Evolutionary conservation across 2,329 filamentous ascomycete genomes (phyloP).

Genomic region (Leptographium flavum): DNA sequence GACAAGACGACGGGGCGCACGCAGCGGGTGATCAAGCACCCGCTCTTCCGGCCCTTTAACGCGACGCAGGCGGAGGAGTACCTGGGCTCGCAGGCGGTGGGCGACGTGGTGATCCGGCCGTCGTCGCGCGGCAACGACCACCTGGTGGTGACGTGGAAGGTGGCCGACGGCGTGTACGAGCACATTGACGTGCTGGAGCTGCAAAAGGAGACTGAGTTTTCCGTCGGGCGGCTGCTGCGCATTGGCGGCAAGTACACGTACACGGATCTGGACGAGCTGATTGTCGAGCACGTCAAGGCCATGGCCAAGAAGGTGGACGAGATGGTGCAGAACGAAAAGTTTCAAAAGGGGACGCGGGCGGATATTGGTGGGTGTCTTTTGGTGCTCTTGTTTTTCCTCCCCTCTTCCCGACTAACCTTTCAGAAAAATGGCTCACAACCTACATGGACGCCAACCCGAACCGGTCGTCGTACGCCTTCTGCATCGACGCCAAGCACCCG

Average conservation of each 20-base stretch:
- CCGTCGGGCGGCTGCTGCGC: constrained; percentile 71
- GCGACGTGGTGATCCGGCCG: constrained; percentile 88
- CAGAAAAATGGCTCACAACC: constrained; percentile 89
- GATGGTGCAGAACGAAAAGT: constrained; percentile 90
- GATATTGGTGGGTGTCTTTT: constrained; percentile 61
- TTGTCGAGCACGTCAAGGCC: constrained; percentile 91
- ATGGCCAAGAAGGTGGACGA: constrained; percentile 98
- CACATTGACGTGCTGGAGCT: constrained; percentile 95
- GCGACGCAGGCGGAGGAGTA: constrained; percentile 86
- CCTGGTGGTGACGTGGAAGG: constrained; percentile 94
- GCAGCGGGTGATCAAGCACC: constrained; percentile 94
- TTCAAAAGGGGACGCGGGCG: constrained; percentile 63
- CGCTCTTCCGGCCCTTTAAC: constrained; percentile 89
- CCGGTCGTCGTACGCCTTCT: constrained; percentile 89
- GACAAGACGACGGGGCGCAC: constrained; percentile 73
- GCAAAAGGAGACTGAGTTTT: constrained; percentile 94
- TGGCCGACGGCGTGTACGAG: constrained; percentile 89
- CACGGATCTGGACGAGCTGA: constrained; percentile 90
- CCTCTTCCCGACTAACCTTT: background rate
- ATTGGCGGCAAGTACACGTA: constrained; percentile 85
- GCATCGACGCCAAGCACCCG: constrained; percentile 78
- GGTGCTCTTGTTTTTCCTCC: background rate
- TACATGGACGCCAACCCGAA: constrained; percentile 95
- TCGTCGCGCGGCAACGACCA: constrained; percentile 94
- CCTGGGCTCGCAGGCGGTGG: constrained; percentile 68